Evolutionary conservation across 768 basidiomycete genomes (phyloP).

Genomic region (Leucogyrophana mollusca): DNA sequence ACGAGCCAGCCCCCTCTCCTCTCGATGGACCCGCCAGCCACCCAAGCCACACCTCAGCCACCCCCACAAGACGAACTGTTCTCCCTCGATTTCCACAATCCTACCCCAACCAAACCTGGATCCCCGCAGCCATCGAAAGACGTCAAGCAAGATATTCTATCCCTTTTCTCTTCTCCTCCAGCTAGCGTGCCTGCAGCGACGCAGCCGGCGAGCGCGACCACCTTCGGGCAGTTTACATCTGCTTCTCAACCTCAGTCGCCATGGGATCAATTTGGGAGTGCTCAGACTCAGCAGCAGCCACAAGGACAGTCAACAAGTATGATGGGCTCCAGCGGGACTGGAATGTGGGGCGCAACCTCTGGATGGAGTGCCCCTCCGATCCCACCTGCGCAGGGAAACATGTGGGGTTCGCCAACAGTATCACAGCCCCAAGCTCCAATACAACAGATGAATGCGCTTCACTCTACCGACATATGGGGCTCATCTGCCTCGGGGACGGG

Average conservation of each 20-base stretch:
- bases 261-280: conserved; percentile 26
- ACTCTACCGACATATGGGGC: conserved; percentile 64
- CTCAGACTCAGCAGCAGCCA: conserved; percentile 21
- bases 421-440: conserved; percentile 30
- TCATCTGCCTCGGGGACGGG: conserved; percentile 23
- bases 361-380: conserved; percentile 51
- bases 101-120: conserved; percentile 29
- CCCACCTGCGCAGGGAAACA: conserved; percentile 22
- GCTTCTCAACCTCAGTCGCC: conserved; percentile 17
- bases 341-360: conserved; percentile 66
- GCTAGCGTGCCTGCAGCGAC: conserved; percentile 15
- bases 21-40: conserved; percentile 7
- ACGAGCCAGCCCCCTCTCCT: conserved; percentile 8
- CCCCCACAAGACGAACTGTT: conserved; percentile 66
- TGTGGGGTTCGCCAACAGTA: conserved; percentile 32
- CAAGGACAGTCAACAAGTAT: conserved; percentile 43
- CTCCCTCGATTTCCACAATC: conserved; percentile 81
- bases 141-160: conserved; percentile 82
- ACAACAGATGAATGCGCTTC: conserved; percentile 18
- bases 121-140: conserved; percentile 55
- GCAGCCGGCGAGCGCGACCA: conserved; percentile 25
- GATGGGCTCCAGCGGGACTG: conserved; percentile 52
- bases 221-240: conserved; percentile 38
- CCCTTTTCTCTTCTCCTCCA: conserved; percentile 62
- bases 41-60: conserved; percentile 24